Conservation (phyloP, 495 filamentous ascomycete genomes). For the Cercophora scortea region DNA sequence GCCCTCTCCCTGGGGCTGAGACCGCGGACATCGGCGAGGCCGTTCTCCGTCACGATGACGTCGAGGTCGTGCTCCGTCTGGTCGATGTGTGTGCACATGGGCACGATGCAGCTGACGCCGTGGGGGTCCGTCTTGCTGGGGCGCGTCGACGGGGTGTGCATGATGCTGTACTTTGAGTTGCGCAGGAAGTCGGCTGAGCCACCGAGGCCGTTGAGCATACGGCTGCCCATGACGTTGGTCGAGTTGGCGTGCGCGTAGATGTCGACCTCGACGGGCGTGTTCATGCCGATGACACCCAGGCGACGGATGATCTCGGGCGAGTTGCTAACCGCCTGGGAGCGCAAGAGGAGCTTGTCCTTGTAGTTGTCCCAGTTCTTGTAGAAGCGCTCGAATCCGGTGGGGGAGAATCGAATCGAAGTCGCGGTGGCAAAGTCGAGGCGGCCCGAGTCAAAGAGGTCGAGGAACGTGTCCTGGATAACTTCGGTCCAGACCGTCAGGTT, state of each 20-base stretch:
- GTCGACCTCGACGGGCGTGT: conserved; percentile 89
- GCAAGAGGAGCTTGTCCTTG: conserved; percentile 74
- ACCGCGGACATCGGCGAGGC: conserved; percentile 79
- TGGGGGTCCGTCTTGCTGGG: conserved; percentile 77
- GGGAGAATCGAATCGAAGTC: conserved; percentile 86
- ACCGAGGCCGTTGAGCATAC: conserved; percentile 89
- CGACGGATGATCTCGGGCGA: conserved; percentile 90
- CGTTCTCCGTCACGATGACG: conserved; percentile 80
- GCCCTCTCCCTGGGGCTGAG: conserved; percentile 74
- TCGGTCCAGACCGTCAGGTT: conserved; percentile 92
- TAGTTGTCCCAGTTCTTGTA: conserved; percentile 81
- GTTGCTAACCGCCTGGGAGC: conserved; percentile 83
- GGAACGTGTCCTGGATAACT: conserved; percentile 88
- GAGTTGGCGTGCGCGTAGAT: conserved; percentile 93
- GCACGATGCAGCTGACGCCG: conserved; percentile 81
- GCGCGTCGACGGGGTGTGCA: conserved; percentile 80
- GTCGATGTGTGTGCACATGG: conserved; percentile 89
- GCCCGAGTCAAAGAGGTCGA: conserved; percentile 88
- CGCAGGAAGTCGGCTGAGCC: conserved; percentile 86
- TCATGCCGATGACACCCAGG: conserved; percentile 88
- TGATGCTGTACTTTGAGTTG: conserved; percentile 78
- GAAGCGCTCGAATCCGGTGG: conserved; percentile 87
- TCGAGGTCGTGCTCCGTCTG: conserved; percentile 91
- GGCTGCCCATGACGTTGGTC: conserved; percentile 82
- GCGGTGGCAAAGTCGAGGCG: conserved; percentile 87